Percentiles rank a stretch among this genome's conserved stretches.
These are phyloP conservation scores for Aureobasidium zeae DNA, from an alignment of 2,329 filamentous ascomycete genomes.

Conservation along the genomic window DNA sequence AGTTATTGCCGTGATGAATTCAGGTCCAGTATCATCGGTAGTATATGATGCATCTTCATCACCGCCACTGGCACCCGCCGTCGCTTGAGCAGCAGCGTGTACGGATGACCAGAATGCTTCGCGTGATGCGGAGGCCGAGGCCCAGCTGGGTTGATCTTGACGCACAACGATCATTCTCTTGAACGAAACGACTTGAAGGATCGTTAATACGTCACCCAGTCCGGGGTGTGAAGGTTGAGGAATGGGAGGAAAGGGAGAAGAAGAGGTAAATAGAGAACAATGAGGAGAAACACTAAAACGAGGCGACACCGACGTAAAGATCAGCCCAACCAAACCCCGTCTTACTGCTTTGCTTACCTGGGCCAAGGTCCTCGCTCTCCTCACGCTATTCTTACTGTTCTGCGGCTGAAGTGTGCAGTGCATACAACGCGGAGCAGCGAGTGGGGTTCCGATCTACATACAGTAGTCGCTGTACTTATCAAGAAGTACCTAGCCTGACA, in stretches of 20 bases:
- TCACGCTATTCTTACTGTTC: too few relatives aligned
- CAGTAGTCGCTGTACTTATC: too few relatives aligned
- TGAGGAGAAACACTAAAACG: neutral
- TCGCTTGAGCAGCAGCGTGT: neutral
- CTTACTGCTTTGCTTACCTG: slow-evolving; percentile 8
- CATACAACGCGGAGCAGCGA: slow-evolving; percentile 2
- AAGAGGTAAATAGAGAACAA: neutral
- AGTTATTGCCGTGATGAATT: too few relatives aligned
- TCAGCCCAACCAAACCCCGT: too few relatives aligned
- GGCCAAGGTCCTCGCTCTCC: neutral
- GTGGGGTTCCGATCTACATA: slow-evolving; percentile 10
- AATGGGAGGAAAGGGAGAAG: too few relatives aligned
- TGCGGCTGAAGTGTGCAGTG: too few relatives aligned
- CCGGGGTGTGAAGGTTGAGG: too few relatives aligned
- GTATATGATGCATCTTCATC: neutral
- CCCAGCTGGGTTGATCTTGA: slow-evolving; percentile 4
- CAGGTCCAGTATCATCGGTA: too few relatives aligned
- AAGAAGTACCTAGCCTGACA: too few relatives aligned
- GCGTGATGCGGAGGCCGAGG: too few relatives aligned
- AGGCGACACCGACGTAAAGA: too few relatives aligned
- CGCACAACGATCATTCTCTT: slow-evolving; percentile 1
- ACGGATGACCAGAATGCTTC: neutral
- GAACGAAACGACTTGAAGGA: neutral
- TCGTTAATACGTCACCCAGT: too few relatives aligned
- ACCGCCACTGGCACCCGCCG: neutral